Percentiles rank a stretch among this genome's conserved stretches.
These are phyloP conservation scores for Telfairia occidentalis DNA, from an alignment of 331 rosid species.

Conservation along the genomic window DNA sequence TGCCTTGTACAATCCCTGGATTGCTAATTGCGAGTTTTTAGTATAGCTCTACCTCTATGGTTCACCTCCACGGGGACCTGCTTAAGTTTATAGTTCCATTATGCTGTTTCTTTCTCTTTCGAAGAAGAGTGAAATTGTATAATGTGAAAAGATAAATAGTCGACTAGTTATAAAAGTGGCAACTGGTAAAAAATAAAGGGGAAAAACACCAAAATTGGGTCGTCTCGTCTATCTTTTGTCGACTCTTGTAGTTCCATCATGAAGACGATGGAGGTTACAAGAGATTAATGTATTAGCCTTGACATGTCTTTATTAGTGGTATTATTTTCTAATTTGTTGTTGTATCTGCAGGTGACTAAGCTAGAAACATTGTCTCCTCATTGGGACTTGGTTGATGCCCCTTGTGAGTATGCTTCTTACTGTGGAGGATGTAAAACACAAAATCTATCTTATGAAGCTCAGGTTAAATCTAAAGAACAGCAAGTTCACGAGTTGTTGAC, in stretches of 20 bases:
- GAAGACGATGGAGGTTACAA: not conserved
- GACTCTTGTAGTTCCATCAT: not conserved
- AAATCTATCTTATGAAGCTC: constrained; percentile 69
- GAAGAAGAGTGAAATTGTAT: not conserved
- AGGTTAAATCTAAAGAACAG: constrained; percentile 65
- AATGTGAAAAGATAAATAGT: not conserved
- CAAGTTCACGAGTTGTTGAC: constrained; percentile 65
- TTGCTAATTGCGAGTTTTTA: not conserved
- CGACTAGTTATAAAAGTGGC: not conserved
- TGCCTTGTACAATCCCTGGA: not conserved
- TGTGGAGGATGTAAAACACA: constrained; percentile 95
- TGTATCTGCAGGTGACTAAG: constrained; percentile 50
- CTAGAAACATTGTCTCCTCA: constrained; percentile 76
- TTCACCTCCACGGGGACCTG: not conserved
- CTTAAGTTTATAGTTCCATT: not conserved
- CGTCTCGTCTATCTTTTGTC: not conserved
- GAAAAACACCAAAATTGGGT: not conserved
- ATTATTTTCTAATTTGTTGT: not conserved
- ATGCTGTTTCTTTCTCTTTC: not conserved
- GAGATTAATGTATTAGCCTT: not conserved
- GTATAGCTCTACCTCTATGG: not conserved
- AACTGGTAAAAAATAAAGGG: not conserved
- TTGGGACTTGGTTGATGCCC: constrained; percentile 63
- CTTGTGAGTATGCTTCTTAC: constrained; percentile 73
- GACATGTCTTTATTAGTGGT: not conserved